Evolutionary conservation across 352 stramenopile genomes (phyloP).

Genomic region (Phytophthora vignae): DNA sequence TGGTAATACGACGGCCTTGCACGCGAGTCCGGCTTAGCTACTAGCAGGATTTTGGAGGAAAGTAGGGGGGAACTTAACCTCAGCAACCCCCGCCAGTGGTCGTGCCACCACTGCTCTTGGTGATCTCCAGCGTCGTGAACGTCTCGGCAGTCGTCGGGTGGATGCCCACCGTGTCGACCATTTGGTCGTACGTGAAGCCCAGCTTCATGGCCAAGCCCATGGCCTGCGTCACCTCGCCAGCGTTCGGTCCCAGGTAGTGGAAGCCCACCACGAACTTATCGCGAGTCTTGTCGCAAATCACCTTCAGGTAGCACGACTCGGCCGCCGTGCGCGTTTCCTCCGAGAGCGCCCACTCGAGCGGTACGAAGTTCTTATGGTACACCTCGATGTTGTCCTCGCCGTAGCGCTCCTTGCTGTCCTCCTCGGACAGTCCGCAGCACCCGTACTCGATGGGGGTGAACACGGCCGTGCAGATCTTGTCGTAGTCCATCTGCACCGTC

Average conservation of each 20-base stretch:
- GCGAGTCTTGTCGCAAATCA: conserved; percentile 92
- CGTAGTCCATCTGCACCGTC: conserved; percentile 92
- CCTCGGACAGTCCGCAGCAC: conserved; percentile 96
- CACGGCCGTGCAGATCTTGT: conserved; percentile 92
- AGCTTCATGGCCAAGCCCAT: conserved; percentile 96
- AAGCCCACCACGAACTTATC: conserved; percentile 95
- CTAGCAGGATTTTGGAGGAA: conserved; percentile 44
- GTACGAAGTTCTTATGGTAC: conserved; percentile 97
- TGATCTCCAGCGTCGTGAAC: conserved; percentile 95
- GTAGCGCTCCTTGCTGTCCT: conserved; percentile 91
- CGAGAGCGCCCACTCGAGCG: conserved; percentile 95
- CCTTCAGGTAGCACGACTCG: conserved; percentile 95
- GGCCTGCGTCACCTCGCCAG: conserved; percentile 95
- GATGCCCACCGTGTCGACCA: conserved; percentile 95
- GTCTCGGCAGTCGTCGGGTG: conserved; percentile 97
- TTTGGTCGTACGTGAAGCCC: conserved; percentile 94
- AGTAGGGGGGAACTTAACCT: conserved; percentile 90
- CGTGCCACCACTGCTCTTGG: conserved; percentile 94
- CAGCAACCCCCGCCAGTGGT: conserved; percentile 96
- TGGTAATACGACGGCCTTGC: conserved; percentile 2
- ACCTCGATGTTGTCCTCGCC: conserved; percentile 94
- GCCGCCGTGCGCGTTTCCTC: conserved; percentile 54
- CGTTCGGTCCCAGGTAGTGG: conserved; percentile 98
- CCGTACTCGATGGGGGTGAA: conserved; percentile 99
- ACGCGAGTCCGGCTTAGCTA: conserved; percentile 17